phyloP scores from a whole-genome alignment of 2,329 filamentous ascomycete species.

The Aspergillus vadensis region DNA sequence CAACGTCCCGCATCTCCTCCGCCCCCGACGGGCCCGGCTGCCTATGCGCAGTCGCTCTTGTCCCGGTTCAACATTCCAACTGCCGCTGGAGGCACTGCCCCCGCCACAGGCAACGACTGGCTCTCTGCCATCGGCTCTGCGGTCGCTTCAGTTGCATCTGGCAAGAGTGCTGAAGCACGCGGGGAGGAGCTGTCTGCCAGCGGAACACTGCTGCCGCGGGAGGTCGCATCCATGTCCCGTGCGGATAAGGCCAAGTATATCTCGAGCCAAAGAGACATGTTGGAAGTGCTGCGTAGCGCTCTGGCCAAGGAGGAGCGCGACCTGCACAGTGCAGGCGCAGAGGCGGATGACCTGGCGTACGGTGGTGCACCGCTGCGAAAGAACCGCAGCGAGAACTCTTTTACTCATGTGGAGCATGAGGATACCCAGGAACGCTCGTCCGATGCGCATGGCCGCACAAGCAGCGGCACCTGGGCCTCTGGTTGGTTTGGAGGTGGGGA shows the following conservation, averaged over 20 bases:
- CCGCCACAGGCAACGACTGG: constrained; percentile 62
- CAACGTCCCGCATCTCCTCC: constrained; percentile 51
- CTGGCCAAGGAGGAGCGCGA: constrained; percentile 76
- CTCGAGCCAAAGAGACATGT: constrained; percentile 73
- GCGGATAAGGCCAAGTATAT: constrained; percentile 75
- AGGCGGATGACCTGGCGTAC: constrained; percentile 43
- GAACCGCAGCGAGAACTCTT: constrained; percentile 83
- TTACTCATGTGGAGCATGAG: constrained; percentile 83
- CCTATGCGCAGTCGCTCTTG: constrained; percentile 79
- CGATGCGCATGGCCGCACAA: constrained; percentile 16
- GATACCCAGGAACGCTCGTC: constrained; percentile 46
- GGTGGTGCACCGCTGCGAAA: constrained; percentile 62
- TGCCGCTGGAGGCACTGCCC: constrained; percentile 57
- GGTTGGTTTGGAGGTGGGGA: constrained; percentile 35
- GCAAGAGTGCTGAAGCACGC: constrained; percentile 41
- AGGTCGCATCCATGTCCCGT: constrained; percentile 60
- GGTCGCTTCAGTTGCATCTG: constrained; percentile 61
- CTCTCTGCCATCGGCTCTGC: constrained; percentile 76
- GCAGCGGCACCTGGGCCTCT: constrained; percentile 32
- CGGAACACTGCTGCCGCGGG: constrained; percentile 69
- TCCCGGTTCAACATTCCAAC: constrained; percentile 82
- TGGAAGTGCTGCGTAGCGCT: constrained; percentile 72
- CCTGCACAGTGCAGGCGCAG: constrained; percentile 45
- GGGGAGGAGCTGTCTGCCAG: constrained; percentile 58
- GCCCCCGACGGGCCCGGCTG: constrained; percentile 43